Conservation (phyloP, 2,329 filamentous ascomycete species). For the Mariannaea elegans region DNA sequence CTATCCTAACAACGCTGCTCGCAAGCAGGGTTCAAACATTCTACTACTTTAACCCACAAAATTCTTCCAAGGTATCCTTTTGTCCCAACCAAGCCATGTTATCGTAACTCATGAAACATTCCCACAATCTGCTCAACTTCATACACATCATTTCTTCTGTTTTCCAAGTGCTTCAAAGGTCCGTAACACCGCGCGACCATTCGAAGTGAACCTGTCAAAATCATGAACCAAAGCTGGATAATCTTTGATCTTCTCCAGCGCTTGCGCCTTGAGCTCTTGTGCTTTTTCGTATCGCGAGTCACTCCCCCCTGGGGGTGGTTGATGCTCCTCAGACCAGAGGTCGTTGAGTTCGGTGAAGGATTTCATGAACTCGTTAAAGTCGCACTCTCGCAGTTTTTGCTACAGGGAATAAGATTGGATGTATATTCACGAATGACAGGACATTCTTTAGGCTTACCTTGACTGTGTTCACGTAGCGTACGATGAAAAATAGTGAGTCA, state of each 20-base stretch:
- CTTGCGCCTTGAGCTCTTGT: constrained; percentile 32
- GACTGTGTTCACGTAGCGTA: constrained; percentile 36
- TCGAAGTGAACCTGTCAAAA: constrained; percentile 38
- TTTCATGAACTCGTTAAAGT: constrained; percentile 37
- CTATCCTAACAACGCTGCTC: too few relatives aligned
- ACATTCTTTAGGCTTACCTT: constrained; percentile 29
- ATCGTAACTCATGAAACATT: neutral
- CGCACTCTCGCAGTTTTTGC: constrained; percentile 37
- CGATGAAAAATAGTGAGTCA: constrained; percentile 43
- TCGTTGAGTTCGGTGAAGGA: constrained; percentile 24
- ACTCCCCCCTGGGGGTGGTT: neutral
- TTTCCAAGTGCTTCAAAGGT: constrained; percentile 1
- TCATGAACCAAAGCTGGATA: constrained; percentile 41
- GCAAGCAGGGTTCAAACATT: too few relatives aligned
- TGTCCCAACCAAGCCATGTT: neutral
- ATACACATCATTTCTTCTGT: neutral
- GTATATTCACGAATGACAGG: neutral
- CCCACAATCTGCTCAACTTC: neutral
- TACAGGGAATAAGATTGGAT: neutral
- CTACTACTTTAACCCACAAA: too few relatives aligned
- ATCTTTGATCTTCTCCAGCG: constrained; percentile 36
- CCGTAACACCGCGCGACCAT: constrained; percentile 24
- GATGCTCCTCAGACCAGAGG: constrained; percentile 20
- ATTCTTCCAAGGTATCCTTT: too few relatives aligned
- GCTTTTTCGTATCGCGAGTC: constrained; percentile 20